Evolutionary conservation across 257 asterid species (phyloP).

Genomic region (Petunia axillaris): DNA sequence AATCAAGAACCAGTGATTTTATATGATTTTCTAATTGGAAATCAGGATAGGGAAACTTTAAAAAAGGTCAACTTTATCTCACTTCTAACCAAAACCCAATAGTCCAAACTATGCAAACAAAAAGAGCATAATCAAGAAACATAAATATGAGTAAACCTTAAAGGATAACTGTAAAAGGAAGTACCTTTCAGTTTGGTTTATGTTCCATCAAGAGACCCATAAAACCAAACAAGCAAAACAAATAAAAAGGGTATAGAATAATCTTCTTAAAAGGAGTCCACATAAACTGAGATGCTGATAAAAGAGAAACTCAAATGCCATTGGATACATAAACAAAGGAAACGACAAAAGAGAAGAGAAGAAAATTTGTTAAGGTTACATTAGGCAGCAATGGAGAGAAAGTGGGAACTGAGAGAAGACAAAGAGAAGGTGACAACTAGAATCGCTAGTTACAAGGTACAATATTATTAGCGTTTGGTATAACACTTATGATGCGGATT

Average conservation of each 20-base stretch:
- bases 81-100: too few relatives aligned
- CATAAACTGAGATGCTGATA: conserved; percentile 30
- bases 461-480: neutral
- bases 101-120: too few relatives aligned
- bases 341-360: conserved; percentile 27
- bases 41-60: neutral
- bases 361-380: conserved; percentile 32
- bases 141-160: too few relatives aligned
- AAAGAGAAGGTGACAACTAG: conserved; percentile 42
- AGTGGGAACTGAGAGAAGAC: conserved; percentile 34
- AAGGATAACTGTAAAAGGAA: too few relatives aligned
- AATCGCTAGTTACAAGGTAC: conserved; percentile 1
- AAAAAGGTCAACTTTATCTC: too few relatives aligned
- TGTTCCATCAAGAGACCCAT: too few relatives aligned
- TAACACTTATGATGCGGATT: neutral
- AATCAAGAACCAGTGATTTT: neutral
- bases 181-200: too few relatives aligned
- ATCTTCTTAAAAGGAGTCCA: conserved; percentile 18
- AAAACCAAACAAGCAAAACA: neutral
- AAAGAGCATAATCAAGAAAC: too few relatives aligned
- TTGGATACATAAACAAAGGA: conserved; percentile 4
- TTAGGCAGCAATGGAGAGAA: conserved; percentile 36
- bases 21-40: neutral
- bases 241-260: conserved; percentile 21
- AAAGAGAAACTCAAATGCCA: conserved; percentile 30